Evolutionary conservation across 257 asterid genomes (phyloP), one percentile per base, ranked within the genome.

Genomic region (Capsicum pubescens): DNA sequence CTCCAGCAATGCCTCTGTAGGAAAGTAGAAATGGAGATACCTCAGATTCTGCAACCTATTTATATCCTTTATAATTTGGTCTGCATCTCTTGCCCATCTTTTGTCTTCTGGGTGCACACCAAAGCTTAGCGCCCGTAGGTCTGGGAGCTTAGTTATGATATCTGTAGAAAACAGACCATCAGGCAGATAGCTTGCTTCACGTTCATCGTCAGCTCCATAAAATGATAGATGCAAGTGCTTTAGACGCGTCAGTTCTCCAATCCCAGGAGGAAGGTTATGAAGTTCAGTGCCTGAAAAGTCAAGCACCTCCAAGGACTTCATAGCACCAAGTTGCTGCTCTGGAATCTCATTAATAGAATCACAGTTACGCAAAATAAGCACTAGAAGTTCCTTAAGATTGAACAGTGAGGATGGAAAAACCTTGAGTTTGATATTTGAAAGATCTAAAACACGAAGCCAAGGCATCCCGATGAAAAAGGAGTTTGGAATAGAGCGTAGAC

Each of bases 231-330:
- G 79, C 69, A 88, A 39, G 60, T 86, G 72, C 83, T 7, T 88
- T 64, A 86, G 36, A 15, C 10, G 76, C 7, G 6, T 74, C 60
- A 88, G 86, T 26, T 68, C 46, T 52, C 85, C 83, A 26, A 86
- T 77, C 82, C 82, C 88, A 67, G 78, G 81, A 4, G 87, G 88
- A 56, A 81, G 55, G 32, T 71, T 21, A 12, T 42, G 13, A 56
- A 88, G 88, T 42, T 88, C 87, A 12, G 87, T 84, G 66, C 90
- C 88, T 2, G 57, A 54, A 39, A 86, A 81, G 82, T 88, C 90
- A 60, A 88, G 80, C 56, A 84, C 86, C 64, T 88, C 87, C 63
- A 88, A 3, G 46, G 32, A 60, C 36, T 12, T 58, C 5, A 84
- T 83, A 3, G 77, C 69, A 35, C 39, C 57, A 3, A 87, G 6